phyloP scores from a whole-genome alignment of 2,329 filamentous ascomycete genomes.

The Apiospora kogelbergensis region DNA sequence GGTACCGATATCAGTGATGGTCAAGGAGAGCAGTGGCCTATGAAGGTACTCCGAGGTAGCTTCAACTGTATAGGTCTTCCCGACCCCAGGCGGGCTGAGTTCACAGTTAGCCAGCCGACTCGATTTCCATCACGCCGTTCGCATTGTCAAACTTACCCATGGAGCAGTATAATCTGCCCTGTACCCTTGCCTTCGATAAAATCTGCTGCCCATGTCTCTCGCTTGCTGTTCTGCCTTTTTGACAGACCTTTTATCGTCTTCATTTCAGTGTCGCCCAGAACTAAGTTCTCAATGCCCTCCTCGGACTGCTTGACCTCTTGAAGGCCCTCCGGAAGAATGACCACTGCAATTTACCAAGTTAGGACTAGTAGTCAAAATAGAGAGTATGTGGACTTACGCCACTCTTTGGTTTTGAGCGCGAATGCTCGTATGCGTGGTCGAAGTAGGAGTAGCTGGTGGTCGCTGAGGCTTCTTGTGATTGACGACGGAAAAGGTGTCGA shows the following conservation, averaged over 20 bases:
- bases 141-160: constrained; percentile 9
- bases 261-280: not conserved
- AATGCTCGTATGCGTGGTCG: not conserved
- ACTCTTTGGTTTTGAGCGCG: not conserved
- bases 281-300: not conserved
- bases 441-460: not conserved
- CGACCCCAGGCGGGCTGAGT: not conserved
- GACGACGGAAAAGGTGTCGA: too few relatives aligned
- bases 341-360: not conserved
- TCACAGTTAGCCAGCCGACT: not conserved
- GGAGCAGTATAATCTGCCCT: constrained; percentile 18
- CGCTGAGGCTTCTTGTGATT: not conserved
- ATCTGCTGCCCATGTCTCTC: constrained; percentile 10
- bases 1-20: not conserved
- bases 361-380: not conserved
- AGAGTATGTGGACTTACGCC: not conserved
- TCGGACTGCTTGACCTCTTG: not conserved
- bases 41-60: not conserved
- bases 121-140: accelerated
- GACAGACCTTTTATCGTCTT: constrained; percentile 13
- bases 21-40: not conserved
- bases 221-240: constrained; percentile 14
- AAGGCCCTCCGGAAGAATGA: not conserved
- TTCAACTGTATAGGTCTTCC: not conserved
- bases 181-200: constrained; percentile 18